Percentiles rank a stretch among this genome's conserved stretches.
These are phyloP conservation scores for Russula earlei DNA, from an alignment of 768 basidiomycete genomes.

Conservation along the genomic window DNA sequence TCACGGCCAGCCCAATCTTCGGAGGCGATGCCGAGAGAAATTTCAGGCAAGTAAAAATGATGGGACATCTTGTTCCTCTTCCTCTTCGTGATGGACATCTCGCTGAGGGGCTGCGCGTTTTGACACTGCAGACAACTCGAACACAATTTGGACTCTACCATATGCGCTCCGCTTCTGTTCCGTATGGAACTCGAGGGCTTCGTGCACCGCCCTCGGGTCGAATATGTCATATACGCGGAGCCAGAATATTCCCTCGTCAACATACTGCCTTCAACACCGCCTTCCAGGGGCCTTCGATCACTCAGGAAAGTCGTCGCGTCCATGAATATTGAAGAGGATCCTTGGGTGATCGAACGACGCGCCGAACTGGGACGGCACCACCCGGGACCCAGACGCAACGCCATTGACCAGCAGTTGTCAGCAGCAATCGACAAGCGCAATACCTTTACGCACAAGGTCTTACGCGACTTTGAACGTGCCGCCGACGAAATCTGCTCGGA, in stretches of 20 bases:
- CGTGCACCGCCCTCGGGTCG: slow-evolving; percentile 62
- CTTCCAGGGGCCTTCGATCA: slow-evolving; percentile 42
- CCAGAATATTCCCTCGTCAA: slow-evolving; percentile 25
- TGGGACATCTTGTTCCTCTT: too few species aligned
- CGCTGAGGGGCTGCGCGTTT: too few species aligned
- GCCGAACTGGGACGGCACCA: slow-evolving; percentile 32
- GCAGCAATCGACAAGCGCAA: slow-evolving; percentile 46
- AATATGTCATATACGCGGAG: slow-evolving; percentile 41
- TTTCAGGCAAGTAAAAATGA: slow-evolving; percentile 45
- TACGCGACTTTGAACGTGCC: slow-evolving; percentile 47
- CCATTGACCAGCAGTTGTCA: slow-evolving; percentile 58
- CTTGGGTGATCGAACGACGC: slow-evolving; percentile 47
- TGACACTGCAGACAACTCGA: slow-evolving; percentile 53
- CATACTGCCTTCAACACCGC: slow-evolving; percentile 35
- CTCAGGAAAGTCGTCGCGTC: slow-evolving; percentile 34
- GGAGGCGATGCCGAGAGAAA: slow-evolving; percentile 58
- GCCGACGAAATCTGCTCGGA: slow-evolving; percentile 51
- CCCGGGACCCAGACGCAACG: slow-evolving; percentile 34
- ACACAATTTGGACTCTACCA: slow-evolving; percentile 55
- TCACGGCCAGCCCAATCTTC: slow-evolving; percentile 80
- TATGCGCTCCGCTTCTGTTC: slow-evolving; percentile 50
- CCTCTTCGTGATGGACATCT: not conserved
- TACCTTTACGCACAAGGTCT: slow-evolving; percentile 58
- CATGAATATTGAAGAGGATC: slow-evolving; percentile 60
- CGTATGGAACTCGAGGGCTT: slow-evolving; percentile 46